phyloP scores from a whole-genome alignment of 2,329 filamentous ascomycete species.

The Xylaria sp. region DNA sequence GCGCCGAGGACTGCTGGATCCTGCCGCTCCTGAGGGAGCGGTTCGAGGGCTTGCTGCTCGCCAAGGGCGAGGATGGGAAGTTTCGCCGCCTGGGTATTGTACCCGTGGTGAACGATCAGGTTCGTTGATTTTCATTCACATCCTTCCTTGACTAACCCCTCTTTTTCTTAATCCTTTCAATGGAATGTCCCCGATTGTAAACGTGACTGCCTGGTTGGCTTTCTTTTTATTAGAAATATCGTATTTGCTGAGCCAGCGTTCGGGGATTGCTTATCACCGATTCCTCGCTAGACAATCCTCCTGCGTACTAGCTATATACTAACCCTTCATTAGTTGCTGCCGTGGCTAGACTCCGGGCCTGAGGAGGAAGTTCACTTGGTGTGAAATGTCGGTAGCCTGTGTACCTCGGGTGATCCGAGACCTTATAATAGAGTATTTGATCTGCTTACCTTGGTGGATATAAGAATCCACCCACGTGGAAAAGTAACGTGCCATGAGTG shows the following conservation, averaged over 20 bases:
- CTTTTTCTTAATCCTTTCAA: not conserved
- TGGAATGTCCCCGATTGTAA: no score
- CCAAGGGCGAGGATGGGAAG: constrained; percentile 13
- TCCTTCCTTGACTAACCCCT: not conserved
- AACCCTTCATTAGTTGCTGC: constrained; percentile 7
- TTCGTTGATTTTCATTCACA: not conserved
- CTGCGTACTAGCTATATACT: not conserved
- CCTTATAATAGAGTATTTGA: not conserved
- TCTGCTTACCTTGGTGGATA: not conserved
- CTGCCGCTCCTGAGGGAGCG: constrained; percentile 15
- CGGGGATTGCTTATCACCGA: no score
- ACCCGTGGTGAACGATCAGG: constrained; percentile 15
- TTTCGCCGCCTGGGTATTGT: constrained; percentile 25
- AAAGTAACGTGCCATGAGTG: no score
- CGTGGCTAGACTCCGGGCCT: constrained; percentile 14
- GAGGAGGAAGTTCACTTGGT: constrained; percentile 19
- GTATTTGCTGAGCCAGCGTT: no score
- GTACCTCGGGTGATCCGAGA: no score
- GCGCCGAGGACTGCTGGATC: constrained; percentile 21
- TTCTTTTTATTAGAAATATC: no score
- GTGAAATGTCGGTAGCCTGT: constrained; percentile 1
- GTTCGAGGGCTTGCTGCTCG: constrained; percentile 19
- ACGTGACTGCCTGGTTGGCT: no score
- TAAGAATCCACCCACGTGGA: not conserved
- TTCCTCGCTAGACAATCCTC: no score